Conservation (phyloP, 139 green algal genomes). For the Chlorella sp. region DNA sequence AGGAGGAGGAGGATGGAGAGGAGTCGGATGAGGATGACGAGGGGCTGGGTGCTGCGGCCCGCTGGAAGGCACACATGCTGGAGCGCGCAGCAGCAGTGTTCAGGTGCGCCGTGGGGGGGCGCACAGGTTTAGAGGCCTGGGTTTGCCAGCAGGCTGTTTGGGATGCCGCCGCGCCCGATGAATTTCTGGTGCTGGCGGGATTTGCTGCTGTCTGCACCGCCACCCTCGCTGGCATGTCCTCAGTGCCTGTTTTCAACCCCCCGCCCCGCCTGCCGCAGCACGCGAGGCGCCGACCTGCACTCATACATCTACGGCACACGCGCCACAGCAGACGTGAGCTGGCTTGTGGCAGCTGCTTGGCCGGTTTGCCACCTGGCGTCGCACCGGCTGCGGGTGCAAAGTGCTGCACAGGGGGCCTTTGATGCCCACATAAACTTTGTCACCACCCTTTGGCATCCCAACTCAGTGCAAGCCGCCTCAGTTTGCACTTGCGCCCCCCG, state of each 20-base stretch:
- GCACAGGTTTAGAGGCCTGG: neutral
- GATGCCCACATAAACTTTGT: no score
- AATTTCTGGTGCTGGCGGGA: neutral
- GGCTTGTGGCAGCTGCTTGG: no score
- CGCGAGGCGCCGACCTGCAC: constrained; percentile 54
- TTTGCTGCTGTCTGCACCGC: no score
- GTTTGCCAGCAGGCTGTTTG: neutral
- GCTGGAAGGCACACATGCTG: constrained; percentile 69
- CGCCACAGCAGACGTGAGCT: constrained; percentile 18
- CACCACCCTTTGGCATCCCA: no score
- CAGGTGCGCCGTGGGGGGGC: neutral
- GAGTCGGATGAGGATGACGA: constrained; percentile 28
- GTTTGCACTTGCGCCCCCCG: neutral
- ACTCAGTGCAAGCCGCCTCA: neutral
- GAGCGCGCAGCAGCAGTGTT: constrained; percentile 54
- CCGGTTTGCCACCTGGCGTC: no score
- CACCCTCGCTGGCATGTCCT: no score
- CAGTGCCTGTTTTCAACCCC: neutral
- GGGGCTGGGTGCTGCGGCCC: constrained; percentile 49
- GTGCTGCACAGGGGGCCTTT: no score
- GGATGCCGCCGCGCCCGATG: neutral
- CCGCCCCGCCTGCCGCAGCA: constrained; percentile 16
- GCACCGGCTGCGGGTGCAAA: no score
- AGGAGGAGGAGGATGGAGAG: constrained; percentile 18
- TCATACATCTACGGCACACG: constrained; percentile 60